Percentiles rank a stretch among this genome's conserved stretches.
Evolutionary conservation across 2,329 filamentous ascomycete species (phyloP).

Genomic region (Tolypocladium guangdongense): DNA sequence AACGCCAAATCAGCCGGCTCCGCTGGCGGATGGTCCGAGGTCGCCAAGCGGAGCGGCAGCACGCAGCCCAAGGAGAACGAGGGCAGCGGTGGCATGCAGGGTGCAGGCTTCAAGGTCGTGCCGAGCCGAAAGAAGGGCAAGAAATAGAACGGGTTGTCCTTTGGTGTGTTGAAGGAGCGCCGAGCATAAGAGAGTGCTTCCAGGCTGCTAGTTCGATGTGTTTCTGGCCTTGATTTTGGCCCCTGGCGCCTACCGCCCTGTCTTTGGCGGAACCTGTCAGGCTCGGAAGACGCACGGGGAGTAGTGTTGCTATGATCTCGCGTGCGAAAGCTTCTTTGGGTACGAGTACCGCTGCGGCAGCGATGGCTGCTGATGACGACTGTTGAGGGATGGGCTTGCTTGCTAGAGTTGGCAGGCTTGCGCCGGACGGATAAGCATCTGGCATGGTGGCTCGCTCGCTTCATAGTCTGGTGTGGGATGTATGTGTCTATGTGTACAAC

Average conservation of each 20-base stretch:
- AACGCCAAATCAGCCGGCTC: conserved; percentile 29
- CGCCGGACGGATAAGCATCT: neutral
- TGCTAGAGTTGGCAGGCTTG: neutral
- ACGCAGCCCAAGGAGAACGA: conserved; percentile 29
- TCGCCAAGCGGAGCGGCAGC: conserved; percentile 78
- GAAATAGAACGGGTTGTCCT: conserved; percentile 36
- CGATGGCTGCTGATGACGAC: neutral
- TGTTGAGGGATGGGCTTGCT: neutral
- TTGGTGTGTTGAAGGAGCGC: conserved; percentile 5
- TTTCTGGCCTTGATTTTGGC: neutral
- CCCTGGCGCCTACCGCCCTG: neutral
- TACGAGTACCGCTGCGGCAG: neutral
- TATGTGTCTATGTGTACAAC: neutral
- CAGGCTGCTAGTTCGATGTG: neutral
- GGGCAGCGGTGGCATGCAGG: conserved; percentile 28
- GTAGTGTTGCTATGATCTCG: neutral
- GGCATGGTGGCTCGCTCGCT: neutral
- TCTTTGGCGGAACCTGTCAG: neutral
- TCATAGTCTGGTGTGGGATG: neutral
- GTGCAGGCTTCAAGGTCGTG: conserved; percentile 77
- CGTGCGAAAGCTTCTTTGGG: neutral
- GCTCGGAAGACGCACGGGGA: neutral
- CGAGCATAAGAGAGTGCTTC: conserved; percentile 1
- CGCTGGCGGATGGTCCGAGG: conserved; percentile 82
- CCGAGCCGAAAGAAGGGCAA: conserved; percentile 86